Conservation (phyloP, 139 green algal species). For the Picochlorum sp. region DNA sequence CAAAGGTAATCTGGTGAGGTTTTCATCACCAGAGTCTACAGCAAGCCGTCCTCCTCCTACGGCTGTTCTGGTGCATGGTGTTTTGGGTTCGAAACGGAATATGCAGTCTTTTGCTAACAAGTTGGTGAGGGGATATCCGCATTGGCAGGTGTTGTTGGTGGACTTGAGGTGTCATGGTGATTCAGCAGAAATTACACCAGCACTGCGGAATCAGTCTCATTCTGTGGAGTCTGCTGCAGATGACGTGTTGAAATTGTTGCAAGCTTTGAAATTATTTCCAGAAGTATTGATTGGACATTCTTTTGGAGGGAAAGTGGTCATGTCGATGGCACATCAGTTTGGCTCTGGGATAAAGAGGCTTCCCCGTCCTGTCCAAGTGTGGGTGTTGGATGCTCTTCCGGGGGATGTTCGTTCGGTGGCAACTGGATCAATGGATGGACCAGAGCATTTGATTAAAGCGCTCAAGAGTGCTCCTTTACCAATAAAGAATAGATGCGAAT, state of each 20-base stretch:
- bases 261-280: conserved; percentile 75
- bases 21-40: background rate
- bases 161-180: conserved; percentile 91
- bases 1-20: conserved; percentile 42
- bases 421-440: conserved; percentile 52
- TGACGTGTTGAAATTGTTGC: conserved; percentile 68
- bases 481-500: conserved; percentile 32
- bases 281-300: conserved; percentile 82
- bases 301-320: conserved; percentile 88
- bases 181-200: conserved; percentile 32
- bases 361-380: conserved; percentile 79
- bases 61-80: conserved; percentile 88
- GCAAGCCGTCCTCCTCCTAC: conserved; percentile 54
- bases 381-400: conserved; percentile 84
- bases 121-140: conserved; percentile 64
- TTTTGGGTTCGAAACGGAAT: conserved; percentile 81
- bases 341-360: conserved; percentile 28
- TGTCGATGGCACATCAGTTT: conserved; percentile 88
- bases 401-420: conserved; percentile 57
- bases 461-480: conserved; percentile 59
- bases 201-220: conserved; percentile 30
- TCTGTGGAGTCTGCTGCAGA: conserved; percentile 52
- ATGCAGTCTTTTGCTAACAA: conserved; percentile 65
- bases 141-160: conserved; percentile 84
- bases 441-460: conserved; percentile 60